Evolutionary conservation across 2,329 filamentous ascomycete genomes (phyloP), one percentile per base, ranked within the genome.

Genomic region (Xylariales sp.): DNA sequence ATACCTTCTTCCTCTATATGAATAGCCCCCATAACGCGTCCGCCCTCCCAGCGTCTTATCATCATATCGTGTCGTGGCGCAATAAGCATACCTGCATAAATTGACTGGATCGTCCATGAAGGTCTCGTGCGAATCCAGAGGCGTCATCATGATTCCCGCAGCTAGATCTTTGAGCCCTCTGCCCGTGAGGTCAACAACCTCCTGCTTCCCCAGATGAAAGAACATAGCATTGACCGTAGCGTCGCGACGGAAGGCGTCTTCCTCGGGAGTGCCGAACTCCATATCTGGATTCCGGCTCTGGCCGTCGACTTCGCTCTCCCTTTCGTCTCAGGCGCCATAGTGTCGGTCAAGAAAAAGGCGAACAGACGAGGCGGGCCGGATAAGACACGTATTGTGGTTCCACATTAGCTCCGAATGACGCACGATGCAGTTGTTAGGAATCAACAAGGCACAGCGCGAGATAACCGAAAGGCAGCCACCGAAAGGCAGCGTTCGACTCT

Each of bases 161-260:
- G 30, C 53, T 46, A 62, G 34, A n/a, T 68, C 57, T 46, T 62
- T 32, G 5, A 65, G 46, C 39, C 62, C 66, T 65, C 30, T 48
- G 1, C 53, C 53, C n/a, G 62, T 68, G n/a, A 49, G 54, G 41
- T 68, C 62, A 50, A 65, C 34, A 39, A 65, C 39, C 23, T 68
- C 32, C 52, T 30, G 52, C 54, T 9, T 62, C 23, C 58, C 52
- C n/a, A 62, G 32, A 49, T 65, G 16, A 30, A 65, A 68, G 34
- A 59, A 68, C 28, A 62, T 32, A 28, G 66, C 66, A 23, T 68
- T 64, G 6, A 54, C 48, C 6, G 53, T 50, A 12, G 66, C 66
- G 55, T 65, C 62, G 39, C 62, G 66, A 58, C 58, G 66, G 45
- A 65, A 58, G 8, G 57, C 62, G 30, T 65, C 52, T 43, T 65